Evolutionary conservation across 2,329 filamentous ascomycete genomes (phyloP).

Genomic region (Gyromitra esculenta): DNA sequence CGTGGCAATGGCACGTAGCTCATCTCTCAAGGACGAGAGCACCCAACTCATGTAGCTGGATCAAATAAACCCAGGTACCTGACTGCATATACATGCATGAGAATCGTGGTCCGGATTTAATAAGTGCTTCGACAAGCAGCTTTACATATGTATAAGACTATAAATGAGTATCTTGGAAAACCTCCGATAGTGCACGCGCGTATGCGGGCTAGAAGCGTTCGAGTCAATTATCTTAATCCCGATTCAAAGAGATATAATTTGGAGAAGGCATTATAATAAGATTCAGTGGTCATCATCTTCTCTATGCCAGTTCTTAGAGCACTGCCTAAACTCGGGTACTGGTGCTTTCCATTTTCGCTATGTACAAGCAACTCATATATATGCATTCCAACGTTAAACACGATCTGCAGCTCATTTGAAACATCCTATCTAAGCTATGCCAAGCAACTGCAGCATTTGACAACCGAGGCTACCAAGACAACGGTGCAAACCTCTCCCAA

Average conservation of each 20-base stretch:
- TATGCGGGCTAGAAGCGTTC: no score
- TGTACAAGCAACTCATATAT: neutral
- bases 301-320: neutral
- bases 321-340: neutral
- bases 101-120: neutral
- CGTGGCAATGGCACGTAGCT: neutral
- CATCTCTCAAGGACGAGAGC: no score
- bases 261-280: neutral
- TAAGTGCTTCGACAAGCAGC: neutral
- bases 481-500: neutral
- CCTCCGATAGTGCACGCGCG: no score
- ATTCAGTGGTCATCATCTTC: neutral
- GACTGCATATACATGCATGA: neutral
- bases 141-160: neutral
- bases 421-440: neutral
- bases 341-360: neutral
- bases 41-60: neutral
- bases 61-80: neutral
- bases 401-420: neutral
- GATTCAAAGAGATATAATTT: no score
- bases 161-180: no score
- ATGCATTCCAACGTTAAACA: neutral
- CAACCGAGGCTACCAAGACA: neutral
- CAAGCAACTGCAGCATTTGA: neutral
- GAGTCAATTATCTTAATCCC: neutral